Percentiles rank a stretch among this genome's conserved stretches.
These are phyloP conservation scores for Aspergillus sp. DNA, from an alignment of 2,329 filamentous ascomycete species.

Conservation along the genomic window DNA sequence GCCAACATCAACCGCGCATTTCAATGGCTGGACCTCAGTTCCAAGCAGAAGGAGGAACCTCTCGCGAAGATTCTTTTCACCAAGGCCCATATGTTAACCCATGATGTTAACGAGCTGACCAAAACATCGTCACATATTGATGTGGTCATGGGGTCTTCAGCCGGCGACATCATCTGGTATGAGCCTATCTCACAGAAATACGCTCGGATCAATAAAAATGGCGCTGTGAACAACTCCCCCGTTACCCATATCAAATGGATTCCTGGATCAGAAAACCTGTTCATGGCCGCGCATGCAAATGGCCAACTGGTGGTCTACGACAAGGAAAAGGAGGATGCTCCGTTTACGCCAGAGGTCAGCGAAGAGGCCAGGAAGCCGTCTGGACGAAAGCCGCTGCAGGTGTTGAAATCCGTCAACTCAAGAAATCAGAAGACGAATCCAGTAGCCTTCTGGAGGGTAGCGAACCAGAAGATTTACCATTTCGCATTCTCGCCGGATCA, in stretches of 20 bases:
- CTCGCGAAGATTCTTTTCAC: constrained; percentile 95
- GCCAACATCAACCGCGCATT: constrained; percentile 94
- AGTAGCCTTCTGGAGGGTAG: constrained; percentile 86
- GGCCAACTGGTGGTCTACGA: constrained; percentile 90
- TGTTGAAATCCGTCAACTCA: constrained; percentile 89
- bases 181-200: constrained; percentile 96
- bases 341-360: constrained; percentile 64
- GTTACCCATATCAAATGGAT: constrained; percentile 90
- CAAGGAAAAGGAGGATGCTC: constrained; percentile 89
- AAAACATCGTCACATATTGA: constrained; percentile 79
- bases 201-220: constrained; percentile 93
- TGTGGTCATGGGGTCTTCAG: constrained; percentile 91
- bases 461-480: constrained; percentile 82
- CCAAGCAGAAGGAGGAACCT: constrained; percentile 68
- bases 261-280: constrained; percentile 87
- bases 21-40: constrained; percentile 90
- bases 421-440: constrained; percentile 92
- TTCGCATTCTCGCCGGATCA: constrained; percentile 91
- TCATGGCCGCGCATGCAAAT: constrained; percentile 88
- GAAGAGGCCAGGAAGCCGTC: constrained; percentile 22
- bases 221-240: constrained; percentile 78
- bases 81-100: constrained; percentile 89
- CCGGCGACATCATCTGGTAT: constrained; percentile 97
- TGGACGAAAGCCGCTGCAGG: constrained; percentile 50
- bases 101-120: constrained; percentile 82